phyloP scores from a whole-genome alignment of 2,329 filamentous ascomycete species.

The Pseudogymnoascus sp. region DNA sequence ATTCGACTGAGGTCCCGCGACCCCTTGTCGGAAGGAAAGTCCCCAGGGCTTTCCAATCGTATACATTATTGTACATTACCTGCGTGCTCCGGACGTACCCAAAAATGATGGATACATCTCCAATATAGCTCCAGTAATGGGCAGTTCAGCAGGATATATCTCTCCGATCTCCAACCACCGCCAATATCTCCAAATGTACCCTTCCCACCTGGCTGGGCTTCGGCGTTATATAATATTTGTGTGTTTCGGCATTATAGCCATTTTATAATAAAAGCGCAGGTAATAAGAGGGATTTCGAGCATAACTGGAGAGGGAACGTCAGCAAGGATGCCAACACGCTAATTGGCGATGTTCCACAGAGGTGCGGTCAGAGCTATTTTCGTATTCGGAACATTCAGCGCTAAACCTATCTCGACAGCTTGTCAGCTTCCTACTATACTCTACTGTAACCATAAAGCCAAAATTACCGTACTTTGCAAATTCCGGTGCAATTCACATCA shows the following conservation, averaged over 20 bases:
- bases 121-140: no score
- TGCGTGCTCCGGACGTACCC: no score
- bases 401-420: not conserved
- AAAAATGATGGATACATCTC: no score
- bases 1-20: no score
- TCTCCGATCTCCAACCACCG: no score
- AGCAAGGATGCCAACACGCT: not conserved
- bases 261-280: not conserved
- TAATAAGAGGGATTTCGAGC: not conserved
- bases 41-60: no score
- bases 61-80: no score
- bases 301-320: not conserved
- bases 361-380: not conserved
- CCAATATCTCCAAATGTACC: no score
- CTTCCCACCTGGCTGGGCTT: no score
- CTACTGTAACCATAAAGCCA: not conserved
- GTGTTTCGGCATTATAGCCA: not conserved
- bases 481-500: not conserved
- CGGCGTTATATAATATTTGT: not conserved
- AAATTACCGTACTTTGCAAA: not conserved
- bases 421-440: not conserved
- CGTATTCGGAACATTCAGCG: not conserved
- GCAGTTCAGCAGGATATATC: no score
- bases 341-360: not conserved
- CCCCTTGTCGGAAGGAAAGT: no score